Conservation (phyloP, 2,329 filamentous ascomycete species). For the Ceratocystis lukuohia region DNA sequence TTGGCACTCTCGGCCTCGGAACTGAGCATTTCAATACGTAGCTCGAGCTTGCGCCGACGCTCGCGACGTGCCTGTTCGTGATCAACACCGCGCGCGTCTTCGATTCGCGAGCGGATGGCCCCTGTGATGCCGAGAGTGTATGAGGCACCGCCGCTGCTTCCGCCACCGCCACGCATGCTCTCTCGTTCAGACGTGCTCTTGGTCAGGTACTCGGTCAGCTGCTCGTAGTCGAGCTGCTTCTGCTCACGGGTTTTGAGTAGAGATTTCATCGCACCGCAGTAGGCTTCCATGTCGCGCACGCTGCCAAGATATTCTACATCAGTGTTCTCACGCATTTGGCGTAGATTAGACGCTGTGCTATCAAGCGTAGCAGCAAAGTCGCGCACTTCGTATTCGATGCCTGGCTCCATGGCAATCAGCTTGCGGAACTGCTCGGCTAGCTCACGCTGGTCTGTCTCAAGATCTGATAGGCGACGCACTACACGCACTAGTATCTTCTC, state of each 20-base stretch:
- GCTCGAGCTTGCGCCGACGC: conserved; percentile 74
- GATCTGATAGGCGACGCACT: conserved; percentile 70
- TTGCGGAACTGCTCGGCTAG: conserved; percentile 91
- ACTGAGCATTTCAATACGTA: conserved; percentile 84
- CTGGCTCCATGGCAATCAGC: conserved; percentile 76
- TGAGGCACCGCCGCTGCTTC: conserved; percentile 29
- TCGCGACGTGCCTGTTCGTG: conserved; percentile 85
- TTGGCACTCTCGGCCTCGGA: conserved; percentile 79
- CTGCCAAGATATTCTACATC: conserved; percentile 93
- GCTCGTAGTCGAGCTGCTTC: conserved; percentile 96
- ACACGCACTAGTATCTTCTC: conserved; percentile 93
- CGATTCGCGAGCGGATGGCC: conserved; percentile 86
- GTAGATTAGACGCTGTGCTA: conserved; percentile 66
- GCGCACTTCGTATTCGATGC: conserved; percentile 67
- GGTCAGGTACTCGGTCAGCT: conserved; percentile 85
- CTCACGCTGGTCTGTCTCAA: conserved; percentile 79
- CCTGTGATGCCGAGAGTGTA: conserved; percentile 49
- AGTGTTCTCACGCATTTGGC: conserved; percentile 72
- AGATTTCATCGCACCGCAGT: conserved; percentile 72
- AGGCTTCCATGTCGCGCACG: conserved; percentile 88
- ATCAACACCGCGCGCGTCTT: conserved; percentile 92
- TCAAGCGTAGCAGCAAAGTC: conserved; percentile 79
- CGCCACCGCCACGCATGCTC: conserved; percentile 51
- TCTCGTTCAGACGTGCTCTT: conserved; percentile 83
- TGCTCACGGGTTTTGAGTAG: conserved; percentile 89